Evolutionary conservation across 2,329 filamentous ascomycete genomes (phyloP), one percentile per base, ranked within the genome.

Genomic region (Biscogniauxia sp.): DNA sequence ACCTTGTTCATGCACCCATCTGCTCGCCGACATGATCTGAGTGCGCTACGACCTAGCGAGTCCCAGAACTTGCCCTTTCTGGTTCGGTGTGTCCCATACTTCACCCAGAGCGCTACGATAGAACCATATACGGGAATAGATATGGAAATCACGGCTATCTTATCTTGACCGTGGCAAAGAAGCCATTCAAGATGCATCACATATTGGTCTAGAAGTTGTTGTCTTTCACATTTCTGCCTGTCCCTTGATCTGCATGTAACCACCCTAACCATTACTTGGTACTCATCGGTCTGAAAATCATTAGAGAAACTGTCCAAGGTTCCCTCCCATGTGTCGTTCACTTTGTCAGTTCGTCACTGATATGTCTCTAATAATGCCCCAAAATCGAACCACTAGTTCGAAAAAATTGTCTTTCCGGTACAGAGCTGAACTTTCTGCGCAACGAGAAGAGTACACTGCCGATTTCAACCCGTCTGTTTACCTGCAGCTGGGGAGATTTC

Each of bases 81-180:
- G 51, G 58, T 76, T 72, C 76, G 75, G 77, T 13, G 65, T 62
- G 64, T 71, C 68, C 71, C 69, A 71, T 9, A 69, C 50, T 11
- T 65, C 64, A 59, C 71, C 71, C 53, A 73, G 59, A 49, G 64
- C 66, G 28, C 59, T 58, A 60, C 70, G 71, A 61, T 74, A 73
- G 58, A 76, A 17, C 68, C 69, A 76, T 58, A 77, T 56, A 11
- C 41, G 51, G 23, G 23, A 23, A 23, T 23, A 5, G 23, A 23
- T 2, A 5, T 23, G 23, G 23, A 23, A 23, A 23, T 3, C 23
- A 23, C 23, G 37, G 37, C 6, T 15, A 17, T 45, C 37, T n/a
- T 15, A 17, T 45, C 37, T n/a, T 45, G 11, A 45, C 37, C 37
- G 13, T 6, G 37, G 37, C 37, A 2, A n/a, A 68, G 65, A 20